These are phyloP conservation scores for Magnusiomyces magnusii DNA, from an alignment of 1,139 yeast species.

Conservation along the genomic window DNA sequence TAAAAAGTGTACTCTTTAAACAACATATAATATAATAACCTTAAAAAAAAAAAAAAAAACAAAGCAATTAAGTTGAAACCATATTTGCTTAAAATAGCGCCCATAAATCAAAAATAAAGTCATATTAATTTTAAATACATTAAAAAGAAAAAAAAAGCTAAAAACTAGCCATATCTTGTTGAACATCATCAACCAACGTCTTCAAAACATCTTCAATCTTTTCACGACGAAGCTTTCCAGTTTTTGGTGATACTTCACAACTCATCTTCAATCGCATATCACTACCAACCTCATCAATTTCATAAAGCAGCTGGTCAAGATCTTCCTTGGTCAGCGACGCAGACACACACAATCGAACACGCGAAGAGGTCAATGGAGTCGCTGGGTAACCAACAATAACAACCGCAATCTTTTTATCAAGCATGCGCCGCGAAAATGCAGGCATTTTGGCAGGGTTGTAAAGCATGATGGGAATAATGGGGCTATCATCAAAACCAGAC, in stretches of 20 bases:
- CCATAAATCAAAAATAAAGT: neutral
- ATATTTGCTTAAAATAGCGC: neutral
- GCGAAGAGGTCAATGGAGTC: constrained; percentile 81
- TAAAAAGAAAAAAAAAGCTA: constrained; percentile 2
- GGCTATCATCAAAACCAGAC: constrained; percentile 93
- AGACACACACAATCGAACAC: constrained; percentile 90
- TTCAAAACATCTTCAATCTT: constrained; percentile 67
- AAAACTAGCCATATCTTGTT: constrained; percentile 19
- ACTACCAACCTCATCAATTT: constrained; percentile 76
- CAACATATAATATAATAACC: too few species aligned
- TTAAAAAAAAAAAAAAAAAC: neutral
- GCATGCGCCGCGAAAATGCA: constrained; percentile 75
- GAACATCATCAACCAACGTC: constrained; percentile 59
- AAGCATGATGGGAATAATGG: constrained; percentile 82
- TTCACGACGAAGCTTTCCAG: constrained; percentile 62
- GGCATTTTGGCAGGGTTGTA: constrained; percentile 95
- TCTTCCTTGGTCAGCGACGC: constrained; percentile 91
- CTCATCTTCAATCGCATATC: constrained; percentile 65
- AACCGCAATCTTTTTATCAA: constrained; percentile 76
- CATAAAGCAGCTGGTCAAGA: constrained; percentile 68
- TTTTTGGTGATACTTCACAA: constrained; percentile 25
- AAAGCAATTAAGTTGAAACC: neutral
- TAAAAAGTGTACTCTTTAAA: too few species aligned
- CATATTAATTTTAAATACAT: neutral
- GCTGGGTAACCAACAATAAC: constrained; percentile 98